Evolutionary conservation across 2,329 filamentous ascomycete species (phyloP).

Genomic region (Passalora sequoiae): DNA sequence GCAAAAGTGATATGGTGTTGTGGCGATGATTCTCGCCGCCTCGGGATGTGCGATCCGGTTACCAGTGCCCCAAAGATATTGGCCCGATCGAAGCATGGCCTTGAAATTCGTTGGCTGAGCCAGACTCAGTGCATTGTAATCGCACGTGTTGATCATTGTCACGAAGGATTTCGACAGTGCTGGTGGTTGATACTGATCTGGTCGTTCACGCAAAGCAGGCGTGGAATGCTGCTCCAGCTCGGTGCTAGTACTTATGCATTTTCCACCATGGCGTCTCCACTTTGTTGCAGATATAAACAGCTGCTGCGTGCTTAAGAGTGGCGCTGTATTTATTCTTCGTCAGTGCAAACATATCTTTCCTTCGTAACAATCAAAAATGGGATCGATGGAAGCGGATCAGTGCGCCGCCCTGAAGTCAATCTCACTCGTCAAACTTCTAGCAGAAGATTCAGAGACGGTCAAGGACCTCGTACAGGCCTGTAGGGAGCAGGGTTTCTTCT

Average conservation of each 20-base stretch:
- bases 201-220: no score
- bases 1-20: slow-evolving; percentile 10
- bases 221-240: no score
- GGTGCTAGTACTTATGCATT: no score
- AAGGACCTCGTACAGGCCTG: slow-evolving; percentile 10
- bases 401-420: slow-evolving; percentile 7
- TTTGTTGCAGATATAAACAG: no score
- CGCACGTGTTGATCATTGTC: slow-evolving; percentile 3
- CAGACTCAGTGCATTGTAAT: slow-evolving; percentile 8
- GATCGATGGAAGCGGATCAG: slow-evolving; percentile 1
- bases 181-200: no score
- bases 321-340: no score
- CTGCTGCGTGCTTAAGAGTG: no score
- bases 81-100: slow-evolving; percentile 5
- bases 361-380: slow-evolving; percentile 2
- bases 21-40: slow-evolving; percentile 5
- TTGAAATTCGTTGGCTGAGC: slow-evolving; percentile 10
- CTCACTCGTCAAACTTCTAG: slow-evolving; percentile 3
- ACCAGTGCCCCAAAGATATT: slow-evolving; percentile 4
- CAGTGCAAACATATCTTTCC: no score
- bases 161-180: no score
- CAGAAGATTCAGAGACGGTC: not conserved
- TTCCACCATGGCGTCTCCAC: no score
- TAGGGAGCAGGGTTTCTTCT: slow-evolving; percentile 14
- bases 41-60: slow-evolving; percentile 3